phyloP scores from a whole-genome alignment of 1,284 basidiomycete species.

The Marasmius oreades region DNA sequence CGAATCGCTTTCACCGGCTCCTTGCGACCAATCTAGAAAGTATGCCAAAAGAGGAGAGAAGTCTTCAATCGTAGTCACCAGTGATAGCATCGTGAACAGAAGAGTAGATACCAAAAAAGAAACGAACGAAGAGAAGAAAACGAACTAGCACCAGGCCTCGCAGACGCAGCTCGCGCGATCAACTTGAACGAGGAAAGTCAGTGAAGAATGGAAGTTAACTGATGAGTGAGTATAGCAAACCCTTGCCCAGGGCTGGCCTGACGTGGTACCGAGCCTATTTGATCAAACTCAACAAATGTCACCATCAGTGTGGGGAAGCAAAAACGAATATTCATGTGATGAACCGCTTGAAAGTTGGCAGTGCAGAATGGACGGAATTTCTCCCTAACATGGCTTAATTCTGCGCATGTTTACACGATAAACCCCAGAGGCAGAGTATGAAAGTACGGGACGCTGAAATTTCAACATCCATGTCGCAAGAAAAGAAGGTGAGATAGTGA shows the following conservation, averaged over 20 bases:
- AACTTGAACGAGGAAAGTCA: background rate
- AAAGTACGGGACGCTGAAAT: too few relatives aligned
- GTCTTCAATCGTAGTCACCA: slow-evolving; percentile 38
- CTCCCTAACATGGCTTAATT: too few relatives aligned
- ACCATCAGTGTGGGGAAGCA: too few relatives aligned
- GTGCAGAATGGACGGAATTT: too few relatives aligned
- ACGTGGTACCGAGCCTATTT: too few relatives aligned
- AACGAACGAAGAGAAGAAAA: slow-evolving; percentile 1
- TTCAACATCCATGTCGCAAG: too few relatives aligned
- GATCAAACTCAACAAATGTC: too few relatives aligned
- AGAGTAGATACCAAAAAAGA: background rate
- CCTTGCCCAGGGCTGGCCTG: background rate
- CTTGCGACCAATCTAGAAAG: slow-evolving; percentile 29
- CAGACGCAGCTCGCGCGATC: slow-evolving; percentile 1
- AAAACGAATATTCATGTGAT: too few relatives aligned
- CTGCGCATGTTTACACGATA: too few relatives aligned
- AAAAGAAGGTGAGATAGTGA: too few relatives aligned
- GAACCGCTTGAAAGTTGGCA: too few relatives aligned
- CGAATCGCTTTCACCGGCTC: slow-evolving; percentile 21
- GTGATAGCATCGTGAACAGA: slow-evolving; percentile 27
- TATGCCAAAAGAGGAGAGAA: slow-evolving; percentile 36
- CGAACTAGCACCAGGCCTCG: slow-evolving; percentile 1
- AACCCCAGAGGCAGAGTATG: too few relatives aligned
- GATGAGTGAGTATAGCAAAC: background rate
- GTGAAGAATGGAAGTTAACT: background rate